Base-by-base conservation (phyloP, 768 basidiomycete species). In the Tremella yokohamensis region DNA sequence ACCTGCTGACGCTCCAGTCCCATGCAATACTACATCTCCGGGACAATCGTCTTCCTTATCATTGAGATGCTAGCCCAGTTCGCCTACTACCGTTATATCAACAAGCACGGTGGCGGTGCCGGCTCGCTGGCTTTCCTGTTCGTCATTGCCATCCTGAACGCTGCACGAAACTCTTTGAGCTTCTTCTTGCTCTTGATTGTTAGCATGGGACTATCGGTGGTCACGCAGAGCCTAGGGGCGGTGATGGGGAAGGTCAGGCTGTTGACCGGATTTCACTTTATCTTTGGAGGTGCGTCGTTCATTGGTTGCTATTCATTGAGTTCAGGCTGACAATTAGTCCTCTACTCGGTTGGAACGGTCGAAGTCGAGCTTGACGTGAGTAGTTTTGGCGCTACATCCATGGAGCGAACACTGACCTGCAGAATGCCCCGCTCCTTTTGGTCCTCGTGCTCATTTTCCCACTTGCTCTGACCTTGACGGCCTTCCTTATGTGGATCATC, bases 181-280 rank as follows among this genome's bases (percentile, higher is more conserved):
- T 92, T 98, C 79, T 97, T 98, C 79, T 84, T 98, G 81, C 82
- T 99, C 19, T 80, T 97, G 19, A 85, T 98, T 45, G 93, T 97
- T 22, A 86, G 89, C 3, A 83, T 97, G 67, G 96, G 96, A 37
- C 80, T 96, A 40, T 90, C 88, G 63, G 90, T 98, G 25, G 90
- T 97, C 24, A 83, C 87, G 39, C 92, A 97, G 67, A 86, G 87
- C 7, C 80, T 99, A 11, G 94, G 90, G 0, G 79, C 79, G 7
- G 86, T 85, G 8, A 94, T 98, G 92, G 72, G 85, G 49, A 87
- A 81, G 68, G 90, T 91, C 60, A 86, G 90, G 69, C 72, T 87
- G 19, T 79, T 99, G 55, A 87, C 91, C 9, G 83, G 81, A 1
- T 84, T 87, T 38, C 94, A 98, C 76, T 96, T 96, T 68, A 69